Evolutionary conservation across 2,329 filamentous ascomycete genomes (phyloP), one percentile per base, ranked within the genome.

Genomic region (Drechmeria coniospora): DNA sequence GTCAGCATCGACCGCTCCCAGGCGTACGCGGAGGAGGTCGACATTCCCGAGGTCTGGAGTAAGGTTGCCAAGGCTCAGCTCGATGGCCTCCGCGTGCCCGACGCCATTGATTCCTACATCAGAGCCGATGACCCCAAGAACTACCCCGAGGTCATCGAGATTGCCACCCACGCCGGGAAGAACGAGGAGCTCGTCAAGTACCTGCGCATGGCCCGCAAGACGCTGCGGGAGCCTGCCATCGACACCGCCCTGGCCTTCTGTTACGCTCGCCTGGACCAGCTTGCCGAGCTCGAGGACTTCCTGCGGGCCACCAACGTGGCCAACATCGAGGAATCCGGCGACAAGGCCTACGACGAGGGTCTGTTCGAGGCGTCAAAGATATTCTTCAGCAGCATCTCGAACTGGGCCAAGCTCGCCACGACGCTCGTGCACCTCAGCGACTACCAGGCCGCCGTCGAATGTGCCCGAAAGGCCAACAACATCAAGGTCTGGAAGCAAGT

Each of bases 401-500:
- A 98, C 69, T 98, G 90, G 90, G 87, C 87, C 31, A 98, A 98
- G 65, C 75, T 98, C 44, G 86, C 90, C 10, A 95, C 90, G 8
- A 98, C 90, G 8, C 71, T 95, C 34, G 90, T 98, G n/a, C 84
- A 95, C 53, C 74, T 98, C 6, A 79, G 77, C 39, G 90, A 98
- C 43, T 95, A 98, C 62, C 92, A 98, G 57, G 83, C 83, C 42
- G 90, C 90, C 25, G 90, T 98, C 23, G 90, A 98, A 53, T 94
- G 84, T 47, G 90, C 92, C 15, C 81, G 90, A 52, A 95, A 98
- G 62, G 90, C 90, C 44, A 98, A 95, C 66, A 95, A 83, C 56
- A 86, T 94, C 57, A 94, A 92, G 64, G 90, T 98, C 28, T 98
- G 90, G 90, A 92, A 90, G 59, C 82, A 98, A 57, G 90, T 98